A percentile compares a stretch with the other conserved stretches of the same genome.
Conservation (phyloP, 2,329 filamentous ascomycete species). For the Geosmithia putterillii region DNA sequence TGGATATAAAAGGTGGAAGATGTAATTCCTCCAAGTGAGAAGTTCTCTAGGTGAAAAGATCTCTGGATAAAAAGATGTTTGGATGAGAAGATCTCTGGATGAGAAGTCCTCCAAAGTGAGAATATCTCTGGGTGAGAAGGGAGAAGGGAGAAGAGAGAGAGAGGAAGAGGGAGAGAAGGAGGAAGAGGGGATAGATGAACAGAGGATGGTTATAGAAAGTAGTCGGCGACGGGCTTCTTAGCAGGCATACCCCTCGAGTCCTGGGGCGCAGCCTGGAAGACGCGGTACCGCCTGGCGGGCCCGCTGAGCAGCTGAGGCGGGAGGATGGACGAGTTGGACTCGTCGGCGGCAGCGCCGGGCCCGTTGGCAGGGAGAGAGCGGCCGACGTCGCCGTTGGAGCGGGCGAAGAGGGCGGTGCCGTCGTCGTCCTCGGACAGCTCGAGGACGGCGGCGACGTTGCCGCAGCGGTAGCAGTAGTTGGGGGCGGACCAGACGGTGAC, state of each 20-base stretch:
- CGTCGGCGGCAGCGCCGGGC: constrained; percentile 38
- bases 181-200: background rate
- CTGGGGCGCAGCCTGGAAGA: constrained; percentile 94
- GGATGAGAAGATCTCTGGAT: too few relatives aligned
- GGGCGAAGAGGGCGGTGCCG: constrained; percentile 57
- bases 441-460: constrained; percentile 89
- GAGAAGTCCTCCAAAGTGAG: too few relatives aligned
- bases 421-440: constrained; percentile 81
- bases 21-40: too few relatives aligned
- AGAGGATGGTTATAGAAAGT: constrained; percentile 83
- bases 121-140: background rate
- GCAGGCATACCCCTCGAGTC: constrained; percentile 95
- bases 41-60: too few relatives aligned
- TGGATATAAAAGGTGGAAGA: too few relatives aligned
- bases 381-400: constrained; percentile 59
- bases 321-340: constrained; percentile 11
- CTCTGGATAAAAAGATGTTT: too few relatives aligned
- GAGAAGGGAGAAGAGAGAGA: background rate
- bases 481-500: constrained; percentile 98
- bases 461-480: constrained; percentile 93
- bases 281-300: constrained; percentile 80
- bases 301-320: constrained; percentile 32
- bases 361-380: constrained; percentile 42
- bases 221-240: constrained; percentile 96
- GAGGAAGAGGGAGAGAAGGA: background rate